These are phyloP conservation scores for Termitomyces sp. DNA, from an alignment of 768 basidiomycete genomes.

Conservation along the genomic window DNA sequence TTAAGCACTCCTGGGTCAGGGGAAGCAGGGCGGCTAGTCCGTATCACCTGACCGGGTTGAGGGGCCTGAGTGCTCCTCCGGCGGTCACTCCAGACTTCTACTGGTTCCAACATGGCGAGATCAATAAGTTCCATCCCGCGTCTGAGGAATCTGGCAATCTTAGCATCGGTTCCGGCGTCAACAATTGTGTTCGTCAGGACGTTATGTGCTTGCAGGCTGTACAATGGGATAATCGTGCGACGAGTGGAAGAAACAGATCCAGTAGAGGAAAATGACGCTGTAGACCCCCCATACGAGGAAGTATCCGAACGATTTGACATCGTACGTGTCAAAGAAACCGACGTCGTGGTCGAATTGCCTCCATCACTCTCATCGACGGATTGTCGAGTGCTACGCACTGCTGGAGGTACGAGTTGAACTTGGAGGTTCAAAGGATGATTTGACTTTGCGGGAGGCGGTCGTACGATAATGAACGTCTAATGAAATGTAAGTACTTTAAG, in stretches of 20 bases:
- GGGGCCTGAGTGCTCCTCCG: slow-evolving; percentile 8
- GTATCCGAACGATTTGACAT: slow-evolving; percentile 57
- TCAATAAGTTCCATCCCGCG: slow-evolving; percentile 75
- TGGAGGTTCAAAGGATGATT: slow-evolving; percentile 13
- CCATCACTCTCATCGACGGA: slow-evolving; percentile 35
- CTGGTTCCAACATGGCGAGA: slow-evolving; percentile 72
- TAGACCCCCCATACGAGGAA: slow-evolving; percentile 34
- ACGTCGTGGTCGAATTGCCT: slow-evolving; percentile 12
- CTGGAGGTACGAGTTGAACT: slow-evolving; percentile 40
- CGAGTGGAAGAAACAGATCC: slow-evolving; percentile 41
- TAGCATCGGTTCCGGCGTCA: slow-evolving; percentile 85
- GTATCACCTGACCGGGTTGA: not conserved
- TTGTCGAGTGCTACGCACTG: slow-evolving; percentile 38
- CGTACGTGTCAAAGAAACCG: slow-evolving; percentile 32
- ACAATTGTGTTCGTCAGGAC: slow-evolving; percentile 82
- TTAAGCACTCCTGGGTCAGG: slow-evolving; percentile 11
- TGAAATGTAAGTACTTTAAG: not conserved
- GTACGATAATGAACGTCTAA: slow-evolving; percentile 11
- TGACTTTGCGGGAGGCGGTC: slow-evolving; percentile 1
- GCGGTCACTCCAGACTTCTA: slow-evolving; percentile 61
- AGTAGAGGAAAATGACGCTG: slow-evolving; percentile 32
- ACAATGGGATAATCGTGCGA: slow-evolving; percentile 79
- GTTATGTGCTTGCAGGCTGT: slow-evolving; percentile 85
- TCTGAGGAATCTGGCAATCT: slow-evolving; percentile 71
- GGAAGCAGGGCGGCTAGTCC: slow-evolving; percentile 22